Conservation (phyloP, 345 rosid species). For the Carallia pectinifolia region DNA sequence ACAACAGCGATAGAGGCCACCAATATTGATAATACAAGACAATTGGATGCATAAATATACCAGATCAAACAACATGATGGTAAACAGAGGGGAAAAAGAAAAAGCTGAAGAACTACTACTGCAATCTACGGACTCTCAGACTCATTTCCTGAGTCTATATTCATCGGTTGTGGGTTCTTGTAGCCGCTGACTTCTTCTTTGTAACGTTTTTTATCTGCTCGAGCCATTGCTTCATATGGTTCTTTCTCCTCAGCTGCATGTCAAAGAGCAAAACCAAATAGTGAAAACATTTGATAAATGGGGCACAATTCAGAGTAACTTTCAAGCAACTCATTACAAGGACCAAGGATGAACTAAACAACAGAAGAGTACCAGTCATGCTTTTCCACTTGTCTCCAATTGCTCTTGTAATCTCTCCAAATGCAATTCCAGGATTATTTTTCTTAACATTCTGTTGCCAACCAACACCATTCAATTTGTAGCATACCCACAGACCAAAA, state of each 20-base stretch:
- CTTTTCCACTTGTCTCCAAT: constrained; percentile 83
- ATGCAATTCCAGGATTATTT: constrained; percentile 68
- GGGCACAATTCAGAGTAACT: neutral
- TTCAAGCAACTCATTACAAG: neutral
- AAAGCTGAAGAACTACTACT: neutral
- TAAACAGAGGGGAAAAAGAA: neutral
- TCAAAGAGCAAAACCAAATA: neutral
- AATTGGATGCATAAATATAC: too few species aligned
- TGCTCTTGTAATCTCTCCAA: constrained; percentile 55
- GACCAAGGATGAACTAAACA: neutral
- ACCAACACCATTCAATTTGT: constrained; percentile 12
- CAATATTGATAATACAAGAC: too few species aligned
- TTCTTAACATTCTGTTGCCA: constrained; percentile 66
- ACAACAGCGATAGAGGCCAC: too few species aligned
- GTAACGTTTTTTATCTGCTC: constrained; percentile 72
- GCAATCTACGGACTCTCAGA: constrained; percentile 24
- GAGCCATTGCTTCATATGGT: constrained; percentile 75
- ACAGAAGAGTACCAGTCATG: constrained; percentile 52
- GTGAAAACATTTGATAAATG: neutral
- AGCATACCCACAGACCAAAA: constrained; percentile 8
- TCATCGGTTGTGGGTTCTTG: constrained; percentile 71
- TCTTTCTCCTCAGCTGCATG: constrained; percentile 64
- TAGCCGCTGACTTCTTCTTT: constrained; percentile 63
- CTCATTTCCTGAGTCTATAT: constrained; percentile 48
- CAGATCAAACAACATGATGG: neutral